Base-by-base conservation (phyloP, 345 rosid genomes). In the Diplotaxis tenuifolia region DNA sequence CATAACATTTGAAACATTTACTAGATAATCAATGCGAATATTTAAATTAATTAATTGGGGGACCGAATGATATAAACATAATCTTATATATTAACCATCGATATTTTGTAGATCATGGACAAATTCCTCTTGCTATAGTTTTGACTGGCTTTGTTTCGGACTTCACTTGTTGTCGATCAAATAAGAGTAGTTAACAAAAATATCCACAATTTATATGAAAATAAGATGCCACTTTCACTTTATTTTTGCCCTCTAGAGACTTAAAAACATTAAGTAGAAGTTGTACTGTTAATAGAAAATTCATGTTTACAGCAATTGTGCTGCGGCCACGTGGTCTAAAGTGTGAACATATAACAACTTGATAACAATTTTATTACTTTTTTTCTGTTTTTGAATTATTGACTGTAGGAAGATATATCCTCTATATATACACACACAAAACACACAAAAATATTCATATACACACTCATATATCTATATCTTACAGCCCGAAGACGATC, bases 341-440 rank as follows among this genome's bases (percentile, higher is more conserved):
- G 40, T 74, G 78, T 74, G 62, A 49, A 67, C 40, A 55, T 0
- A 9, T 0, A 16, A 6, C 64, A 18, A 60, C 42, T 29, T 59
- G 64, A 3, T 59, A n/a, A 1, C 22, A 59, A 27, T n/a, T 57
- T 47, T 16, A 47, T 57, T 54, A 47, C 9, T 47, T 45, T 45
- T 15, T 7, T 7, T 1, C 6, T 5, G 20, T 8, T 11, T 54
- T 25, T 6, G 7, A 60, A 5, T 52, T 22, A 55, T 20, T 14
- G 4, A 47, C 53, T 54, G 1, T 23, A 7, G n/a, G 4, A 62
- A 19, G 27, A 3, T 23, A 47, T 27, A 2, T 27, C 5, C 16
- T 64, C 66, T 67, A 34, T 74, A 74, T 34, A 74, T 22, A 49
- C 36, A 49, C 36, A 36, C 25, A 38, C 57, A 54, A 36, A 76